Percentiles rank a stretch among this genome's conserved stretches.
Evolutionary conservation across 1,139 yeast species (phyloP).

Genomic region (Pichia sp.): DNA sequence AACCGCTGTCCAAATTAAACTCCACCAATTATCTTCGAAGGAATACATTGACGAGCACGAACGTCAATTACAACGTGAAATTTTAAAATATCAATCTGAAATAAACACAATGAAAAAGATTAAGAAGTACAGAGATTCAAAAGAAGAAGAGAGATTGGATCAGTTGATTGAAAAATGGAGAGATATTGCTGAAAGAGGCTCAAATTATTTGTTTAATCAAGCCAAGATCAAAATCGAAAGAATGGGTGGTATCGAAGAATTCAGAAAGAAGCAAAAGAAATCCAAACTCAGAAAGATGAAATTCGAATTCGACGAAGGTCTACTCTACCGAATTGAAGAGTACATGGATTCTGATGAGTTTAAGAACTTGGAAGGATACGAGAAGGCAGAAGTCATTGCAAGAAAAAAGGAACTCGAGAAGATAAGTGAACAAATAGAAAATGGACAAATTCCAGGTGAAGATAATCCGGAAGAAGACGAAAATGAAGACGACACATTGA

Average conservation of each 20-base stretch:
- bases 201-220: constrained; percentile 41
- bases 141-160: constrained; percentile 29
- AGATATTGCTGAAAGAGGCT: constrained; percentile 41
- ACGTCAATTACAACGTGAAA: constrained; percentile 28
- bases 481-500: constrained; percentile 33
- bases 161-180: constrained; percentile 43
- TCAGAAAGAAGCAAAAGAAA: constrained; percentile 34
- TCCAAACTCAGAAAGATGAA: constrained; percentile 34
- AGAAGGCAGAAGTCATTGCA: constrained; percentile 23
- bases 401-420: constrained; percentile 34
- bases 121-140: constrained; percentile 27
- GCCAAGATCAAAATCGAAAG: constrained; percentile 39
- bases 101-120: constrained; percentile 37
- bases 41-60: constrained; percentile 16
- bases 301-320: constrained; percentile 36
- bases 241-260: constrained; percentile 46
- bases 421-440: constrained; percentile 30
- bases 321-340: constrained; percentile 30
- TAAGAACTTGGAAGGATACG: constrained; percentile 24
- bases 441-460: constrained; percentile 25
- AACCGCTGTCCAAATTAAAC: constrained; percentile 21
- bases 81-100: constrained; percentile 29
- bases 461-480: constrained; percentile 22
- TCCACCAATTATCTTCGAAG: constrained; percentile 17
- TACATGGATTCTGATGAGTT: constrained; percentile 34